Base-by-base conservation (phyloP, 441 rosid species). In the Pelargonium fulgidum region DNA sequence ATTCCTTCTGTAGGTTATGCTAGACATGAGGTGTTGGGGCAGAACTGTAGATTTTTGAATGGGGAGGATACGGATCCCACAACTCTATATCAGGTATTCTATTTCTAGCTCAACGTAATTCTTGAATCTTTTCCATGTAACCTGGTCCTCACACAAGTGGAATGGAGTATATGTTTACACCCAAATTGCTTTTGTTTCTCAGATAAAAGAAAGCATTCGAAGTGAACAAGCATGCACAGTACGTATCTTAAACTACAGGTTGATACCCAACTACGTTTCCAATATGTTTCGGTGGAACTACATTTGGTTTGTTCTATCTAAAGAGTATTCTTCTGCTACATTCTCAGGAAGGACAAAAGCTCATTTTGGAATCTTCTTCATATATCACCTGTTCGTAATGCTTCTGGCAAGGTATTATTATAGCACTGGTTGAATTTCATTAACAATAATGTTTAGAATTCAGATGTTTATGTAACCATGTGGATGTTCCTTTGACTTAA, bases 231-330 rank as follows among this genome's bases (percentile, higher is more conserved):
- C 93, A 70, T 91, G 97, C 88, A 89, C 98, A 77, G 96, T 89
- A 78, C 89, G 89, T 78, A 85, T 93, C 78, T 83, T 93, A 81
- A 88, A 85, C 79, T 91, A 90, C 98, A 93, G 98, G 97, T 93
- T 84, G 80, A 84, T 76, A 70, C 87, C 84, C 78, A 56, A 68
- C 80, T 50, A 39, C 72, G 70, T 77, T 76, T 82, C 33, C 47
- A 33, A 50, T 59, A 20, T 44, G 61, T 44, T 64, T 45, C 72
- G n/a, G 20, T 50, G 62, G 42, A 71, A 58, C 62, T 54, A 50
- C 50, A 24, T 61, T 75, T 33, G 39, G 33, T 26, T 26, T 26
- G 3, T 26, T 26, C 33, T 3, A 26, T 26, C 33, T 26, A 26
- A 26, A 26, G 33, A 16, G 42, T 54, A 29, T 14, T 44, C 63